Conservation (phyloP, 1,284 basidiomycete genomes). For the Ceratobasidium sp. region DNA sequence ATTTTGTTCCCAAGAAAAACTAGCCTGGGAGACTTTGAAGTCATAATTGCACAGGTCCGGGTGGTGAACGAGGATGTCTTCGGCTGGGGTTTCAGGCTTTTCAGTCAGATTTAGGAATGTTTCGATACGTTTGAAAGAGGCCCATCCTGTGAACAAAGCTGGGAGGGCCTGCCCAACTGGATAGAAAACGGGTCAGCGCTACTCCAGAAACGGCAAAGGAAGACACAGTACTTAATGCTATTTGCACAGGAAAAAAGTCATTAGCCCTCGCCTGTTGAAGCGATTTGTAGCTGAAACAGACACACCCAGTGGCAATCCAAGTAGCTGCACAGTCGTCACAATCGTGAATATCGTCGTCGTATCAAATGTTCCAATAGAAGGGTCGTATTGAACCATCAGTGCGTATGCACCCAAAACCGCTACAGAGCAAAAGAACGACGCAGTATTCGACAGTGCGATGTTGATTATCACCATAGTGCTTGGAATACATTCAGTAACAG, state of each 20-base stretch:
- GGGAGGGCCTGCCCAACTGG: slow-evolving; percentile 18
- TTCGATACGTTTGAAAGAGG: slow-evolving; percentile 12
- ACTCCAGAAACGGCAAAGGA: too few relatives aligned
- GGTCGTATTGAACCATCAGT: slow-evolving; percentile 14
- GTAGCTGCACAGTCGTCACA: neutral
- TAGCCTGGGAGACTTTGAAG: slow-evolving; percentile 12
- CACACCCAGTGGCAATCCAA: slow-evolving; percentile 4
- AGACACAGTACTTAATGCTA: neutral
- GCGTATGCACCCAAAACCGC: slow-evolving; percentile 7
- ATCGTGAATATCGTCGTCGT: slow-evolving; percentile 12
- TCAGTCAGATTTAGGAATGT: neutral
- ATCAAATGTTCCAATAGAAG: slow-evolving; percentile 11
- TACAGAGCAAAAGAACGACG: slow-evolving; percentile 4
- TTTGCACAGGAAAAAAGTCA: neutral
- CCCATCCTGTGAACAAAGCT: neutral
- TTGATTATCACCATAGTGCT: slow-evolving; percentile 9
- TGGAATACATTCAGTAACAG: neutral
- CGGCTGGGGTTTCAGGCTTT: neutral
- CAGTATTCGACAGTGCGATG: neutral
- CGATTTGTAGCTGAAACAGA: neutral
- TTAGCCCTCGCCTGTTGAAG: neutral
- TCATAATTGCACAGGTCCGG: slow-evolving; percentile 2
- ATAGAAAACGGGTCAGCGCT: neutral
- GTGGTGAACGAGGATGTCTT: neutral
- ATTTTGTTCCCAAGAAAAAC: slow-evolving; percentile 5